Evolutionary conservation across 2,329 filamentous ascomycete genomes (phyloP).

Genomic region (Spiromastix sp.): DNA sequence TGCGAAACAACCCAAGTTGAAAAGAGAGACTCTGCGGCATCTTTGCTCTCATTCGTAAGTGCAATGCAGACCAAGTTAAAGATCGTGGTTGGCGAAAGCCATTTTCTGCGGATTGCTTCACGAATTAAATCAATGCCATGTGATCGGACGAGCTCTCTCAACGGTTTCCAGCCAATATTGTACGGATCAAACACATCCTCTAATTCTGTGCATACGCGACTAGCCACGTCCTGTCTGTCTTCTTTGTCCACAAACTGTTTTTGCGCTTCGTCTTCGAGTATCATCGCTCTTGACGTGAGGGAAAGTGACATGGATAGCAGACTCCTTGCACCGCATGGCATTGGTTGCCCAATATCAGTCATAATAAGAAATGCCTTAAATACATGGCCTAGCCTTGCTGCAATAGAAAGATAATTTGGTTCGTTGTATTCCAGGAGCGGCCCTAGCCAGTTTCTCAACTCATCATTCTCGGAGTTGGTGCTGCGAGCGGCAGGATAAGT

Average conservation of each 20-base stretch:
- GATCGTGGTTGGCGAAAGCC: slow-evolving; percentile 23
- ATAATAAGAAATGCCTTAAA: slow-evolving; percentile 28
- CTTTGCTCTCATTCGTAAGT: slow-evolving; percentile 21
- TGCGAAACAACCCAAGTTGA: too few relatives aligned
- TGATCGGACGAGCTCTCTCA: slow-evolving; percentile 30
- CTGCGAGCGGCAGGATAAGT: slow-evolving; percentile 6
- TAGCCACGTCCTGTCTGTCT: slow-evolving; percentile 28
- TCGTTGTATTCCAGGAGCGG: slow-evolving; percentile 17
- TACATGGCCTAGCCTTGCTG: slow-evolving; percentile 23
- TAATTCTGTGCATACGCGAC: slow-evolving; percentile 32
- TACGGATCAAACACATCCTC: slow-evolving; percentile 27
- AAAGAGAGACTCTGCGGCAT: slow-evolving; percentile 26
- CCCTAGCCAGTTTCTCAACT: slow-evolving; percentile 20
- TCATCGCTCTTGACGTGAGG: slow-evolving; percentile 28
- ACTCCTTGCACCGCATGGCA: slow-evolving; percentile 21
- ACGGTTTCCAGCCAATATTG: slow-evolving; percentile 28
- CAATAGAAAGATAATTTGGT: slow-evolving; percentile 22
- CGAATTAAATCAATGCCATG: slow-evolving; percentile 30
- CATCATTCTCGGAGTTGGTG: slow-evolving; percentile 5
- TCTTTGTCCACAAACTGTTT: slow-evolving; percentile 22
- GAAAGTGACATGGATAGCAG: slow-evolving; percentile 27
- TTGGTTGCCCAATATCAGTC: slow-evolving; percentile 16
- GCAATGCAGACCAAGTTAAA: slow-evolving; percentile 25
- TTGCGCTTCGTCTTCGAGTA: slow-evolving; percentile 25
- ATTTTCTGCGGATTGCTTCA: slow-evolving; percentile 25